Evolutionary conservation across 768 basidiomycete genomes (phyloP).

Genomic region (Pholiota molesta): DNA sequence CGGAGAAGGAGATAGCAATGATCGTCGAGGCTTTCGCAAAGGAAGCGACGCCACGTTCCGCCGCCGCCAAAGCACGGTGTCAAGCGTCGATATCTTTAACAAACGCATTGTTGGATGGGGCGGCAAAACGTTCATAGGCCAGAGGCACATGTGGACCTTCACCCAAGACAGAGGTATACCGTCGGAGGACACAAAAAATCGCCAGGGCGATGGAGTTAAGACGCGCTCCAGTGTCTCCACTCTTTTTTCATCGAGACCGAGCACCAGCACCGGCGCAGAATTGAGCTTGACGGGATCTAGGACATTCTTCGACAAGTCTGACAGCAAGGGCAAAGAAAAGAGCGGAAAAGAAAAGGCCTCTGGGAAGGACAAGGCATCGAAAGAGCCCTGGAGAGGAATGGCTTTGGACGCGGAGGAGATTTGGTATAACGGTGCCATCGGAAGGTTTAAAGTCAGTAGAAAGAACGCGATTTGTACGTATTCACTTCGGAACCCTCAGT

Average conservation of each 20-base stretch:
- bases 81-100: slow-evolving; percentile 45
- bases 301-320: slow-evolving; percentile 19
- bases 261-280: slow-evolving; percentile 28
- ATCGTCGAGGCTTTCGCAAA: slow-evolving; percentile 24
- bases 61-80: slow-evolving; percentile 48
- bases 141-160: slow-evolving; percentile 61
- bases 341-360: slow-evolving; percentile 2
- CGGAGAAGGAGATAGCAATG: slow-evolving; percentile 15
- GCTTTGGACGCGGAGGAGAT: slow-evolving; percentile 56
- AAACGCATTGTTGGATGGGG: slow-evolving; percentile 41
- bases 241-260: slow-evolving; percentile 33
- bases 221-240: slow-evolving; percentile 30
- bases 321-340: slow-evolving; percentile 18
- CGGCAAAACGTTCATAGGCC: slow-evolving; percentile 47
- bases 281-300: slow-evolving; percentile 7
- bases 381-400: slow-evolving; percentile 50
- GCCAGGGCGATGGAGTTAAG: slow-evolving; percentile 10
- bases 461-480: slow-evolving; percentile 43
- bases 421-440: slow-evolving; percentile 68
- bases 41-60: slow-evolving; percentile 30
- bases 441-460: slow-evolving; percentile 63
- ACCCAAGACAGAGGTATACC: slow-evolving; percentile 47
- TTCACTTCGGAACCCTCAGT: slow-evolving; percentile 6
- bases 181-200: slow-evolving; percentile 13
- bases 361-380: slow-evolving; percentile 31